phyloP scores from a whole-genome alignment of 768 basidiomycete species.

The Tubosaeta sp. region DNA sequence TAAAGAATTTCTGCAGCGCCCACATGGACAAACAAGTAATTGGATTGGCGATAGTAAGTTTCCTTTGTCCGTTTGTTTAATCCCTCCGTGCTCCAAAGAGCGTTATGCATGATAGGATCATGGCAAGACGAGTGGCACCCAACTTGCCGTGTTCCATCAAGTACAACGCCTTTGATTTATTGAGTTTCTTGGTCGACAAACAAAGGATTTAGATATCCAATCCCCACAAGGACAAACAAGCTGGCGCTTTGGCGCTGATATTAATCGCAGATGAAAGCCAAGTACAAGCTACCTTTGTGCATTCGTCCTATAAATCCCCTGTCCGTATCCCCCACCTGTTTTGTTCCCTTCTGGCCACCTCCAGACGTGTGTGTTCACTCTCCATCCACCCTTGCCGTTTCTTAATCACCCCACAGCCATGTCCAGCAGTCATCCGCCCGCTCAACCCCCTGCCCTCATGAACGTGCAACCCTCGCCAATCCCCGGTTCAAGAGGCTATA shows the following conservation, averaged over 20 bases:
- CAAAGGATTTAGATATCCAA: constrained; percentile 23
- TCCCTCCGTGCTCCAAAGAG: background rate
- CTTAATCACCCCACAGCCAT: constrained; percentile 11
- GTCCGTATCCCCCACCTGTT: background rate
- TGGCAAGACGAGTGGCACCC: background rate
- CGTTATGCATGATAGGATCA: background rate
- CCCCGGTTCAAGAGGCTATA: constrained; percentile 19
- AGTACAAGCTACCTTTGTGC: constrained; percentile 27
- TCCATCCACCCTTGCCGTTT: background rate
- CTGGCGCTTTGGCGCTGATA: constrained; percentile 31
- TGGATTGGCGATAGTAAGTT: background rate
- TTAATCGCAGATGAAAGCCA: constrained; percentile 30
- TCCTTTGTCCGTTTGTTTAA: background rate
- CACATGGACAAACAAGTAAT: background rate
- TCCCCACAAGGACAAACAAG: constrained; percentile 48
- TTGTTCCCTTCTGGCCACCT: background rate
- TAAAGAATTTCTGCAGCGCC: background rate
- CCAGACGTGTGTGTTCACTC: constrained; percentile 1
- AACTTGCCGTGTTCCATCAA: background rate
- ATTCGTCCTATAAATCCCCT: constrained; percentile 23
- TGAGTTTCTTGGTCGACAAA: constrained; percentile 29
- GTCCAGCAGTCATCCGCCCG: constrained; percentile 10
- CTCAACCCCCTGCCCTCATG: constrained; percentile 5
- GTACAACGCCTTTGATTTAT: background rate
- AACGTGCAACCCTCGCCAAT: constrained; percentile 6